phyloP scores from a whole-genome alignment of 1,284 basidiomycete species.

The Exobasidium rhododendri region DNA sequence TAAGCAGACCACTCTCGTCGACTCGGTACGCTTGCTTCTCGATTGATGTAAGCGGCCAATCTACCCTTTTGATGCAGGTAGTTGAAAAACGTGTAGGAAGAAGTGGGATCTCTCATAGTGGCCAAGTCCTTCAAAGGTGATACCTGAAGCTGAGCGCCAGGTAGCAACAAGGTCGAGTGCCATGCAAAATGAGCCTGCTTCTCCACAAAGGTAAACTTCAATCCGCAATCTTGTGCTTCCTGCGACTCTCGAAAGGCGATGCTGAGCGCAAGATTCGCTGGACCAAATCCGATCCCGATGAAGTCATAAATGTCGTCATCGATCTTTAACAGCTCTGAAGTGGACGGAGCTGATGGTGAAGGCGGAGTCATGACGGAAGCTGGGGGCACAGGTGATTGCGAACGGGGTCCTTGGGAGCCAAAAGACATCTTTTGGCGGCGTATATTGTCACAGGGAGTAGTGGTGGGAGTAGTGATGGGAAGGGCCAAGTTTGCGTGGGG shows the following conservation, averaged over 20 bases:
- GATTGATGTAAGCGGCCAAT: constrained; percentile 52
- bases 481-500: no score
- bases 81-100: constrained; percentile 49
- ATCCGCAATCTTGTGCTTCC: constrained; percentile 29
- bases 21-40: constrained; percentile 46
- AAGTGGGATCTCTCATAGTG: constrained; percentile 53
- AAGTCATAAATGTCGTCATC: constrained; percentile 38
- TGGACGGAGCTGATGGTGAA: no score
- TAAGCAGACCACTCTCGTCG: constrained; percentile 54
- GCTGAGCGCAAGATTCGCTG: constrained; percentile 50
- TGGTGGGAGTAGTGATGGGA: no score
- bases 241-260: constrained; percentile 47
- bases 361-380: no score
- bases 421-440: no score
- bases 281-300: constrained; percentile 49
- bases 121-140: constrained; percentile 53
- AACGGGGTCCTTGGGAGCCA: no score
- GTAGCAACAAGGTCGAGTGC: constrained; percentile 50
- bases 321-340: no score
- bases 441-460: no score
- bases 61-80: constrained; percentile 48
- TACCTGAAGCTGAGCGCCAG: constrained; percentile 52
- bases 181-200: constrained; percentile 48
- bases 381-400: no score
- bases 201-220: constrained; percentile 46